Evolutionary conservation across 2,329 filamentous ascomycete genomes (phyloP).

Genomic region (Ophioceras dolichostomum): DNA sequence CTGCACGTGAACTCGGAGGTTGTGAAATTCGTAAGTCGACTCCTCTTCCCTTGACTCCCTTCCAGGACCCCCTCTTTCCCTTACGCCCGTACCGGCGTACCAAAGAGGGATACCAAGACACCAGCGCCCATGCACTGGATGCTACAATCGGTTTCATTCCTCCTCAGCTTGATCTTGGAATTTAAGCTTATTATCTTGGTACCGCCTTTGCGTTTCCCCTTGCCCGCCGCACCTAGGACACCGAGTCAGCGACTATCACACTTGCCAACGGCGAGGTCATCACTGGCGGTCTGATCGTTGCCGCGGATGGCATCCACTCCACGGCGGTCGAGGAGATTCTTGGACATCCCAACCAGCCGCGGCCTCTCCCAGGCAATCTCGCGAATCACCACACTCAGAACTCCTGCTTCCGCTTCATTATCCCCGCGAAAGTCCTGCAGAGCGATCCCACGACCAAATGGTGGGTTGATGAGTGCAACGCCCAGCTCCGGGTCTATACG

Average conservation of each 20-base stretch:
- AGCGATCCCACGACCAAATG: slow-evolving; percentile 17
- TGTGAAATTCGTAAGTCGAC: slow-evolving; percentile 14
- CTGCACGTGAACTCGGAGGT: slow-evolving; percentile 13
- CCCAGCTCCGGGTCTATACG: slow-evolving; percentile 13
- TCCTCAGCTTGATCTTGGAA: no score
- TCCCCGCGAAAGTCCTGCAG: slow-evolving; percentile 15
- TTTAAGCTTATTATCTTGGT: no score
- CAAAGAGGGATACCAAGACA: no score
- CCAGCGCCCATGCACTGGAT: no score
- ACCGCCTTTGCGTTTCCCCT: no score
- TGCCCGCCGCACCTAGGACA: no score
- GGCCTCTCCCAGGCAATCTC: slow-evolving; percentile 7
- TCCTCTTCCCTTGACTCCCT: no score
- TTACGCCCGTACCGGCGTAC: no score
- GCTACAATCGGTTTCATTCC: no score
- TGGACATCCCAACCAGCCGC: slow-evolving; percentile 13
- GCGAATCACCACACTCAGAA: slow-evolving; percentile 13
- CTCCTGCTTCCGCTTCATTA: slow-evolving; percentile 22
- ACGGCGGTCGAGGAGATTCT: slow-evolving; percentile 15
- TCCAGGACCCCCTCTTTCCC: no score
- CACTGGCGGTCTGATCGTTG: slow-evolving; percentile 25
- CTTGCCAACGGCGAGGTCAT: slow-evolving; percentile 16
- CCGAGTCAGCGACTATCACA: slow-evolving; percentile 13
- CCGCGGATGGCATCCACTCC: slow-evolving; percentile 30
- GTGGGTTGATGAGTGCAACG: slow-evolving; percentile 16